Percentiles rank a stretch among this genome's conserved stretches.
These are phyloP conservation scores for Didymella glomerata DNA, from an alignment of 2,329 filamentous ascomycete genomes.

Conservation along the genomic window DNA sequence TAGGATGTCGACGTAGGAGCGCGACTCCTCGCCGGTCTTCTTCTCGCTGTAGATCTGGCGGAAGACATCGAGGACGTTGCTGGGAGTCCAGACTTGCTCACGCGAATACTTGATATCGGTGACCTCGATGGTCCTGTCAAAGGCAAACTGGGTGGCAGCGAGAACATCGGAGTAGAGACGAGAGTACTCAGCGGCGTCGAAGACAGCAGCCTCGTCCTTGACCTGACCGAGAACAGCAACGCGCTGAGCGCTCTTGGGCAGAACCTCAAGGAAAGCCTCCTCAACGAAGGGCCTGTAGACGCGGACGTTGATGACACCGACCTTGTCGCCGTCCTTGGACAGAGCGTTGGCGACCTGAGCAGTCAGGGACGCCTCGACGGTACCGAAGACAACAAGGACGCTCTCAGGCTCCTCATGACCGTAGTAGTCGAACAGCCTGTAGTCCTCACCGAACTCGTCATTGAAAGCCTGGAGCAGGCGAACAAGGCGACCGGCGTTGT, in stretches of 20 bases:
- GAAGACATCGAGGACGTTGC: conserved; percentile 59
- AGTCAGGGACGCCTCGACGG: conserved; percentile 85
- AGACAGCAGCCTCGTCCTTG: conserved; percentile 72
- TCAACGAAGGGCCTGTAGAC: conserved; percentile 96
- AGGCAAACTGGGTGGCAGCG: conserved; percentile 77
- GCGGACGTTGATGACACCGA: conserved; percentile 90
- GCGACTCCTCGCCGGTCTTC: conserved; percentile 48
- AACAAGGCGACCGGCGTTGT: conserved; percentile 75
- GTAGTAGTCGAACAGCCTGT: conserved; percentile 91
- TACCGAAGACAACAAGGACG: conserved; percentile 92
- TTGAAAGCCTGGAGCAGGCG: conserved; percentile 80
- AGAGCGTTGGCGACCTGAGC: conserved; percentile 80
- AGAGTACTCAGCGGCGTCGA: conserved; percentile 81
- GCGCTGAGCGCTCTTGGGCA: conserved; percentile 77
- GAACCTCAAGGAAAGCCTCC: conserved; percentile 84
- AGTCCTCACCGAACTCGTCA: conserved; percentile 90
- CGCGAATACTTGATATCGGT: conserved; percentile 91
- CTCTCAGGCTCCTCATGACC: conserved; percentile 81
- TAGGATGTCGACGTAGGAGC: conserved; percentile 62
- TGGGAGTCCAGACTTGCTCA: conserved; percentile 69
- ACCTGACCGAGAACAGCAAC: conserved; percentile 93
- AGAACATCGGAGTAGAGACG: conserved; percentile 90
- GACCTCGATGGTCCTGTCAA: conserved; percentile 68
- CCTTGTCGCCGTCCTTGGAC: conserved; percentile 74
- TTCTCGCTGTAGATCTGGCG: conserved; percentile 56